phyloP scores from a whole-genome alignment of 2,329 filamentous ascomycete species.

The Aspergillus unguis region DNA sequence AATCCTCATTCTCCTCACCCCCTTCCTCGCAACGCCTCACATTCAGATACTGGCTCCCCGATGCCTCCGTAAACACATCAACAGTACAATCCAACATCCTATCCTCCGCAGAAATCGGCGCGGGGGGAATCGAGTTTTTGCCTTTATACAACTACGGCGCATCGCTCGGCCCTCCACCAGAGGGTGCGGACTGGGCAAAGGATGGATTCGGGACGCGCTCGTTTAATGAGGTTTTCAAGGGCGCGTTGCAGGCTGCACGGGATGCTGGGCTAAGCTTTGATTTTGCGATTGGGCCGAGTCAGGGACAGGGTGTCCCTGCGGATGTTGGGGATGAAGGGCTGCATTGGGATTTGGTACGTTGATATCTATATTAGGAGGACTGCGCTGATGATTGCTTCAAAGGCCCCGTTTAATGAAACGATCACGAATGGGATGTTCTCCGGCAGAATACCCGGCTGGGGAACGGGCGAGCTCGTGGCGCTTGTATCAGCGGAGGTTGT shows the following conservation, averaged over 20 bases:
- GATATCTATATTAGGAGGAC: neutral
- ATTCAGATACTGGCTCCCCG: conserved; percentile 3
- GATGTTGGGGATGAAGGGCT: conserved; percentile 30
- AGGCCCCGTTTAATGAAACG: neutral
- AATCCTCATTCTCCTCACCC: too few relatives aligned
- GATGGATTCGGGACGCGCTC: conserved; percentile 2
- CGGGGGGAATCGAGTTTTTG: neutral
- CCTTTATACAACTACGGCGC: neutral
- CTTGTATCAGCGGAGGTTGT: neutral
- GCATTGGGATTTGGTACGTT: conserved; percentile 6
- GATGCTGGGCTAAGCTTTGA: conserved; percentile 44
- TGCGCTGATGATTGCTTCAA: too few relatives aligned
- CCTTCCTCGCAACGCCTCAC: neutral
- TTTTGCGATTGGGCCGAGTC: conserved; percentile 47
- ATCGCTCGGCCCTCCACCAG: neutral
- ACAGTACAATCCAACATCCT: neutral
- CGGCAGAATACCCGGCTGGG: neutral
- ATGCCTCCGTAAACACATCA: neutral
- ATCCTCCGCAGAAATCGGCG: neutral
- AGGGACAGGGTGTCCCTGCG: conserved; percentile 48
- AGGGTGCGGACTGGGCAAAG: neutral
- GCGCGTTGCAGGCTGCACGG: conserved; percentile 5
- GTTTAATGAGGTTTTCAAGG: neutral
- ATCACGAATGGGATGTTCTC: neutral
- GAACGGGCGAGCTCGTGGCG: neutral